Base-by-base conservation (phyloP, 805 yeast species). In the Cyberlindnera euphorbiiphila region DNA sequence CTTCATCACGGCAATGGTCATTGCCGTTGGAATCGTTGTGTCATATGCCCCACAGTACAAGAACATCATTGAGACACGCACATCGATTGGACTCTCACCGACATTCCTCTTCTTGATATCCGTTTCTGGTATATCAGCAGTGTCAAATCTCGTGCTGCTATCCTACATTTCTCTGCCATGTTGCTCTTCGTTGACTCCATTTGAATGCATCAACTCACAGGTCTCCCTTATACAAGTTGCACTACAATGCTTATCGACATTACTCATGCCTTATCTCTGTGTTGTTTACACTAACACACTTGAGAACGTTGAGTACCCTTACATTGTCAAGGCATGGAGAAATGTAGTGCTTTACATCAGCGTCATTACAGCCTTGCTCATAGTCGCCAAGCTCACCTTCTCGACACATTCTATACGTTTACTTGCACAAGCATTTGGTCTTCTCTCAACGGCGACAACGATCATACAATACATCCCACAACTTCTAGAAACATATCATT, bases 81-180 rank as follows among this genome's bases (percentile, higher is more conserved):
- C 87, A 6, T 77, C 89, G 10, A 88, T 85, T 54, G 96, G 96
- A 5, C 63, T 86, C 16, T 81, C 89, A 5, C 85, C 89, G 10
- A 67, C 72, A 48, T 86, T 78, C 54, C 64, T 86, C 22, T 60
- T 86, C 11, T 68, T 87, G 27, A 93, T 93, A 4, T 73, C 81
- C 5, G 58, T 80, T 32, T 76, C 89, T 15, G 79, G 85, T n/a
- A 61, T 79, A 20, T 72, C 81, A 50, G 77, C 91, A 0, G 60
- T 81, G 33, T 67, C 82, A 14, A 87, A 87, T 51, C 71, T 86
- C 32, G 57, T 79, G 5, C 59, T 85, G 22, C 68, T 85, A 10
- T 73, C 84, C 5, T 60, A 73, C 13, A 70, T 75, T 0, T 84
- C 87, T 0, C 55, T 85, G 20, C 57, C 66, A 21, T 86, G 96